These are phyloP conservation scores for Moesziomyces aphidis DNA, from an alignment of 1,284 basidiomycete genomes.

Conservation along the genomic window DNA sequence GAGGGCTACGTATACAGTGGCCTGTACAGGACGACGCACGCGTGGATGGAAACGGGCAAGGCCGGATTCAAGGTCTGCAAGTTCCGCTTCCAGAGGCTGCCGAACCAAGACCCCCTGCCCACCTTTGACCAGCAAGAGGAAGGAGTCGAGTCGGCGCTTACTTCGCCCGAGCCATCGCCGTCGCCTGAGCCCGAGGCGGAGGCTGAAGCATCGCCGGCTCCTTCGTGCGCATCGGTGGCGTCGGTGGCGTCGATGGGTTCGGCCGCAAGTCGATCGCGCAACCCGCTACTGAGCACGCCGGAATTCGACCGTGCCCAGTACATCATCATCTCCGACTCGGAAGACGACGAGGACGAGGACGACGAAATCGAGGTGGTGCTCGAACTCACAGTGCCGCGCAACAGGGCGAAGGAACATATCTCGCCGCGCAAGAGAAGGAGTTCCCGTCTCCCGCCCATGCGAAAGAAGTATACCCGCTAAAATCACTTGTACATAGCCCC, in stretches of 20 bases:
- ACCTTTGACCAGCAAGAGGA: slow-evolving; percentile 22
- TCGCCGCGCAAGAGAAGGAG: background rate
- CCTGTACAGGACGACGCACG: slow-evolving; percentile 76
- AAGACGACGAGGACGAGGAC: slow-evolving; percentile 5
- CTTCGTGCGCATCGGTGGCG: too few species aligned
- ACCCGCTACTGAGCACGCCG: slow-evolving; percentile 8
- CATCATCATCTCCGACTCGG: slow-evolving; percentile 26
- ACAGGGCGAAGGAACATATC: background rate
- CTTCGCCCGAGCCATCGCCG: background rate
- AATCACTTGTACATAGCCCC: background rate
- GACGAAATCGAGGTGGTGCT: slow-evolving; percentile 6
- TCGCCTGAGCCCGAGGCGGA: background rate
- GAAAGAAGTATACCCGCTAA: background rate
- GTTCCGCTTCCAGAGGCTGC: slow-evolving; percentile 27
- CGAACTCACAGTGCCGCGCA: slow-evolving; percentile 2
- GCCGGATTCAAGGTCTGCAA: slow-evolving; percentile 42
- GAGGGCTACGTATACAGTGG: slow-evolving; percentile 83
- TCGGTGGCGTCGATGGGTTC: too few species aligned
- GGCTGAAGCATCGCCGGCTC: too few species aligned
- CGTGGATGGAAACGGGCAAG: slow-evolving; percentile 37
- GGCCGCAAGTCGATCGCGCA: background rate
- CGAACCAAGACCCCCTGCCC: slow-evolving; percentile 30
- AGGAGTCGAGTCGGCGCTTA: background rate
- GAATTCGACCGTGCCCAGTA: slow-evolving; percentile 17
- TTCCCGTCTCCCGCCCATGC: background rate